These are phyloP conservation scores for Fomes fomentarius DNA, from an alignment of 1,284 basidiomycete genomes.

Conservation along the genomic window DNA sequence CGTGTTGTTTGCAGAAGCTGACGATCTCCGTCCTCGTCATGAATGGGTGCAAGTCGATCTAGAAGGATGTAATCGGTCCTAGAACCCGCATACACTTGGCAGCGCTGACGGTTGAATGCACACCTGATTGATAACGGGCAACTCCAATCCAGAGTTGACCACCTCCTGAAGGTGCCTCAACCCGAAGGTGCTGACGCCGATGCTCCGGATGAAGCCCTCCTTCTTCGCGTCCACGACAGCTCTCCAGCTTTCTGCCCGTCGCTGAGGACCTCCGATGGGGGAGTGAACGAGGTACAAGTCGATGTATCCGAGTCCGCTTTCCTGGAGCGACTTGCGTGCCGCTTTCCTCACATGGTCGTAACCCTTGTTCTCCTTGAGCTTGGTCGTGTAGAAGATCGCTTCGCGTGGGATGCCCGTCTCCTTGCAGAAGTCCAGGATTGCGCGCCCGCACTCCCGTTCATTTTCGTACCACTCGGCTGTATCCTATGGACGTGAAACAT, in stretches of 20 bases:
- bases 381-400: slow-evolving; percentile 71
- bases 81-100: background rate
- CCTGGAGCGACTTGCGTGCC: slow-evolving; percentile 57
- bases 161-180: slow-evolving; percentile 69
- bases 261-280: slow-evolving; percentile 54
- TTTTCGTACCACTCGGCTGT: slow-evolving; percentile 72
- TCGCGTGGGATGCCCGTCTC: slow-evolving; percentile 49
- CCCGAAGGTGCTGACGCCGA: slow-evolving; percentile 76
- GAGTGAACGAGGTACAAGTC: slow-evolving; percentile 76
- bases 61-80: background rate
- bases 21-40: slow-evolving; percentile 71
- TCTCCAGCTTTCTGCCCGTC: slow-evolving; percentile 58
- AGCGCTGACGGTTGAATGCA: slow-evolving; percentile 16
- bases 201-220: slow-evolving; percentile 61
- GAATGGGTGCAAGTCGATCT: slow-evolving; percentile 76
- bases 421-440: slow-evolving; percentile 60
- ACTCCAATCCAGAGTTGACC: slow-evolving; percentile 48
- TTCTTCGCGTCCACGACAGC: slow-evolving; percentile 60
- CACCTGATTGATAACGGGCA: slow-evolving; percentile 73
- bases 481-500: slow-evolving; percentile 40
- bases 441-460: slow-evolving; percentile 63
- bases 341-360: slow-evolving; percentile 52
- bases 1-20: slow-evolving; percentile 56
- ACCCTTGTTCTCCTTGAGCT: slow-evolving; percentile 62
- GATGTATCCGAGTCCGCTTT: slow-evolving; percentile 60